Evolutionary conservation across 1,284 basidiomycete species (phyloP).

Genomic region (Boletus albobrunnescens): DNA sequence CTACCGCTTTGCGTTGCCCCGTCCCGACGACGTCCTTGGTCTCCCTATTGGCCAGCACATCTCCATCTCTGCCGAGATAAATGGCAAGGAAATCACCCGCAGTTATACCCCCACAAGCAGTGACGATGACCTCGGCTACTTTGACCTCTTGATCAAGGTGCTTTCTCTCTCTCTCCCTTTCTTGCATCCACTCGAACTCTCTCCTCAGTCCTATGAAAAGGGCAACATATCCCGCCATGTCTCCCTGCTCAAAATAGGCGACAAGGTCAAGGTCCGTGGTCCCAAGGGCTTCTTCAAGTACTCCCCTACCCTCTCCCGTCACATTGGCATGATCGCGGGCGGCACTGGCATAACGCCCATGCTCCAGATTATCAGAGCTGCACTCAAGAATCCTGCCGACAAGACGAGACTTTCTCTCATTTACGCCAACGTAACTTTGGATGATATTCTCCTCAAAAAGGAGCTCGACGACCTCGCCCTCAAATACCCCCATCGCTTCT

Average conservation of each 20-base stretch:
- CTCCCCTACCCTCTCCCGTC: constrained; percentile 59
- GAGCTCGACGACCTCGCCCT: constrained; percentile 81
- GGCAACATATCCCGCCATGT: constrained; percentile 93
- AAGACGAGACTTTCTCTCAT: constrained; percentile 80
- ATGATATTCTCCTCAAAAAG: constrained; percentile 84
- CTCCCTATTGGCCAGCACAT: constrained; percentile 98
- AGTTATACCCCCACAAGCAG: constrained; percentile 95
- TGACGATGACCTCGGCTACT: constrained; percentile 89
- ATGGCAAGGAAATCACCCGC: constrained; percentile 85
- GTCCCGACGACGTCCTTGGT: constrained; percentile 73
- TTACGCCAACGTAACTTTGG: constrained; percentile 92
- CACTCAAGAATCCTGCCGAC: constrained; percentile 83
- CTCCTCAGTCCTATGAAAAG: constrained; percentile 81
- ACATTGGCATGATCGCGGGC: constrained; percentile 95
- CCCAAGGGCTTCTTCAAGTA: constrained; percentile 94
- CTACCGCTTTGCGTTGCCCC: constrained; percentile 87
- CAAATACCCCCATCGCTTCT: constrained; percentile 69
- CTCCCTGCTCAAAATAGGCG: constrained; percentile 76
- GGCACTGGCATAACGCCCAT: constrained; percentile 96
- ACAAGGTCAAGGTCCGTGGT: constrained; percentile 86
- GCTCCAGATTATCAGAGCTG: constrained; percentile 93
- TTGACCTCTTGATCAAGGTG: constrained; percentile 96
- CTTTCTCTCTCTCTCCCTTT: constrained; percentile 10
- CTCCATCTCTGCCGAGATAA: constrained; percentile 84
- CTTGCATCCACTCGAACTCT: not conserved